Conservation (phyloP, 2,329 filamentous ascomycete genomes). For the Phialophora expanda region DNA sequence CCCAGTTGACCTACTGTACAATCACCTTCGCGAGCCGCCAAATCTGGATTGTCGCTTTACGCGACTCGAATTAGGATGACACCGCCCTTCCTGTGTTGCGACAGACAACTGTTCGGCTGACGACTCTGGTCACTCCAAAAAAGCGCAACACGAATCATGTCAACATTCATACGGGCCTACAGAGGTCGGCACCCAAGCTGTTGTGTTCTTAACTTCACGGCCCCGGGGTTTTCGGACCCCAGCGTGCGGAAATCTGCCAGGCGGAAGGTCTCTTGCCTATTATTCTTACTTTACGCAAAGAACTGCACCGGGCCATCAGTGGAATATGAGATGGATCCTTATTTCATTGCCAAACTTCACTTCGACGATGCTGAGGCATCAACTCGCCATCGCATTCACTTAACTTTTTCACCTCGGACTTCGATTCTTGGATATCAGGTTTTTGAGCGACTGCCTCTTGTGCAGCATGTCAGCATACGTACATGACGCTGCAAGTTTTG, state of each 20-base stretch:
- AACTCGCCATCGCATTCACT: not conserved
- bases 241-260: not conserved
- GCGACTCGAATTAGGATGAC: not conserved
- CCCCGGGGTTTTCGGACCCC: not conserved
- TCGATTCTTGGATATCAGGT: not conserved
- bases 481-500: not conserved
- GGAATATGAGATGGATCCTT: not conserved
- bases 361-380: not conserved
- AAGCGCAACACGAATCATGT: not conserved
- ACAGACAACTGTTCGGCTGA: not conserved
- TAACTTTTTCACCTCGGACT: not conserved
- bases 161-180: not conserved
- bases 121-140: not conserved
- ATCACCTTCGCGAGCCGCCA: not conserved
- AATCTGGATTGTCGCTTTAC: not conserved
- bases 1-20: not conserved
- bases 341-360: not conserved
- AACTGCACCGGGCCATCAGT: not conserved
- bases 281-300: not conserved
- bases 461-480: constrained; percentile 2
- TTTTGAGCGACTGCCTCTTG: not conserved
- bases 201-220: not conserved
- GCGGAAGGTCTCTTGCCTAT: not conserved
- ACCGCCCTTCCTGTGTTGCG: not conserved
- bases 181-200: not conserved